Base-by-base conservation (phyloP, 2,329 filamentous ascomycete genomes). In the Colletotrichum nymphaeae region DNA sequence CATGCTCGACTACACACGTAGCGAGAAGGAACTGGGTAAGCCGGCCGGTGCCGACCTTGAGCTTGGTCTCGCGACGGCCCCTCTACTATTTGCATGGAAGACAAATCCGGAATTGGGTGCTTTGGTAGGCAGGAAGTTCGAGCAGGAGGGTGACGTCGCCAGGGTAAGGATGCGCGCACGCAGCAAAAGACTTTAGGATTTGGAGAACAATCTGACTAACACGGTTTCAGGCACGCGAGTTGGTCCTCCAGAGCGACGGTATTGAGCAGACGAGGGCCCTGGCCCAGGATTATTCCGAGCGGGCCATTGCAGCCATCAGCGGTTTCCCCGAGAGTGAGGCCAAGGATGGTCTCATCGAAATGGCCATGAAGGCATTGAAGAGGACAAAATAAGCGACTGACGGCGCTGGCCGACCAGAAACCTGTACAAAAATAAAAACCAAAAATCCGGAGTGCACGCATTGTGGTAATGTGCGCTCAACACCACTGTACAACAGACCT, bases 11-110 rank as follows among this genome's bases (percentile, higher is more conserved):
- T 99, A 98, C 82, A 98, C 97, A 0, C 90, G 95, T 74, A 95
- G 90, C 67, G 95, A 92, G 55, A 89, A 90, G 72, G 95, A 98
- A 81, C 86, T 99, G 55, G 97, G 97, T 28, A 99, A 99, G 85
- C 97, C 97, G 2, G 94, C 96, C 5, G 97, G 96, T 53, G 97
- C 97, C 35, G 97, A 99, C 83, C 84, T 99, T 75, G 95, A 98
- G 84, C 86, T 99, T 35, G 97, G 97, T 5, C 88, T 99, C 70
- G 97, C 97, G 56, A 99, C 97, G 14, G 97, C 97, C 14, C 97
- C 97, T 19, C 85, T 99, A 76, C 85, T 99, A 55, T 99, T 98
- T 85, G 97, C 97, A 0, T 99, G 97, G 97, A 95, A 95, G 85
- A 90, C 93, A 76, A 94, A 94, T 78, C 90, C 92, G 28, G 95